A percentile compares a stretch with the other conserved stretches of the same genome.
Conservation (phyloP, 192 early-diverging fungal species). For the Rhizoclosmatium sp. region DNA sequence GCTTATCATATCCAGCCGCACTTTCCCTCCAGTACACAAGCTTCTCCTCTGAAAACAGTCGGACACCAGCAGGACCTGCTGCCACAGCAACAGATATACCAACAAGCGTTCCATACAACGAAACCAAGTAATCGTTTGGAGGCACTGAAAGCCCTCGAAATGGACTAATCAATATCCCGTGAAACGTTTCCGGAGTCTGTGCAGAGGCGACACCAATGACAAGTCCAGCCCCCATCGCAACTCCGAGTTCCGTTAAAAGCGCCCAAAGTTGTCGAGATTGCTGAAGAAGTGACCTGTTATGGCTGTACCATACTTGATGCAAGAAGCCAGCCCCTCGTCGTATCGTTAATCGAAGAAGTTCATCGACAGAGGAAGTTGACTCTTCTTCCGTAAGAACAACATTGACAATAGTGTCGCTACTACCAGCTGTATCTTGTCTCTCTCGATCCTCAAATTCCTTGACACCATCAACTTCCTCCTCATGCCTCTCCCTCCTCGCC, state of each 20-base stretch:
- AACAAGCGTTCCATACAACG: slow-evolving; percentile 23
- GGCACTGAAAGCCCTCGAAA: slow-evolving; percentile 11
- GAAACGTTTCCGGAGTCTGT: slow-evolving; percentile 22
- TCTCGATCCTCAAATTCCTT: background rate
- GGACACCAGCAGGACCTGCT: slow-evolving; percentile 41
- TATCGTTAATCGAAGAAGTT: background rate
- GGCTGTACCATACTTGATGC: slow-evolving; percentile 14
- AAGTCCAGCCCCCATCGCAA: slow-evolving; percentile 19
- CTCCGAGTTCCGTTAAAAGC: slow-evolving; percentile 26
- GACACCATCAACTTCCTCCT: background rate
- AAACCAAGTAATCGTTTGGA: slow-evolving; percentile 38
- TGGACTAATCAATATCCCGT: slow-evolving; percentile 16
- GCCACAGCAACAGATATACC: slow-evolving; percentile 40
- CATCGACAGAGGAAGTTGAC: background rate
- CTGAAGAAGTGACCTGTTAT: slow-evolving; percentile 22
- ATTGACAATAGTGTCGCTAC: background rate
- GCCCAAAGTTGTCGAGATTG: background rate
- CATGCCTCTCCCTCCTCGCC: background rate
- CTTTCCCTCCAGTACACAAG: slow-evolving; percentile 47
- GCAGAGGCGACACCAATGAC: slow-evolving; percentile 20
- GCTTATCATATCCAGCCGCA: slow-evolving; percentile 42
- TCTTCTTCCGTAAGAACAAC: background rate
- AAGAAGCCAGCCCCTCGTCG: slow-evolving; percentile 36
- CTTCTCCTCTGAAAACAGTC: slow-evolving; percentile 44
- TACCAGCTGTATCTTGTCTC: background rate